These are phyloP conservation scores for Trichomonascaceae sp. DNA, from an alignment of 1,139 yeast genomes.

Conservation along the genomic window DNA sequence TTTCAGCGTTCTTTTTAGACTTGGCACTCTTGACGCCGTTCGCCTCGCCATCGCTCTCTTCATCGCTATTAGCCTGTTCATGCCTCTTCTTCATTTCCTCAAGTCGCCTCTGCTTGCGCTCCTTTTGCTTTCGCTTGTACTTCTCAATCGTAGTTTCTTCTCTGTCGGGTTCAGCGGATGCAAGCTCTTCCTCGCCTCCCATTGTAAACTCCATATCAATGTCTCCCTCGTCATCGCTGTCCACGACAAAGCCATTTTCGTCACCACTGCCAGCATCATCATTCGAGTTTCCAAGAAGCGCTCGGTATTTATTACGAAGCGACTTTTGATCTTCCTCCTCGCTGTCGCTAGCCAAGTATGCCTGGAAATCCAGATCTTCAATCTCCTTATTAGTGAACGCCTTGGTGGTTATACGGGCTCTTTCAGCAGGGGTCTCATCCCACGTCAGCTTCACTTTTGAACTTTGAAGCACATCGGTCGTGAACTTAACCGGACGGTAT, in stretches of 20 bases:
- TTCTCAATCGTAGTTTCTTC: conserved; percentile 75
- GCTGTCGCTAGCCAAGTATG: conserved; percentile 84
- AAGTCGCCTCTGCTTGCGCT: conserved; percentile 73
- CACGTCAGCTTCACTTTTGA: conserved; percentile 89
- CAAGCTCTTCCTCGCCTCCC: conserved; percentile 30
- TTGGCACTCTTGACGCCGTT: conserved; percentile 15
- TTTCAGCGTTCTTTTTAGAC: conserved; percentile 43
- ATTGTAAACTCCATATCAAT: conserved; percentile 94
- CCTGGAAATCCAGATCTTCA: conserved; percentile 93
- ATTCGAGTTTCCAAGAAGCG: conserved; percentile 40
- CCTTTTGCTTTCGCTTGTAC: conserved; percentile 80
- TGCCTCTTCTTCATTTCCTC: conserved; percentile 40
- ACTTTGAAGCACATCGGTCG: conserved; percentile 88
- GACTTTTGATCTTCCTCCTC: conserved; percentile 37
- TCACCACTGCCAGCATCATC: conserved; percentile 20
- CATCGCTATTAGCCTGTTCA: conserved; percentile 36
- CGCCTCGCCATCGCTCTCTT: conserved; percentile 19
- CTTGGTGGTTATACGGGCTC: conserved; percentile 63
- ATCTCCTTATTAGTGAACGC: conserved; percentile 84
- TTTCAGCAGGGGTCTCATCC: conserved; percentile 96
- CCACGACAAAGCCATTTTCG: too few relatives aligned
- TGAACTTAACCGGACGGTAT: conserved; percentile 73
- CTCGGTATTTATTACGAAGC: conserved; percentile 50
- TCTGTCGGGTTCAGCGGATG: conserved; percentile 23
- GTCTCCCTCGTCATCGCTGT: conserved; percentile 40